Percentiles rank a stretch among this genome's conserved stretches.
Evolutionary conservation across 768 basidiomycete genomes (phyloP).

Genomic region (Epithele typhae): DNA sequence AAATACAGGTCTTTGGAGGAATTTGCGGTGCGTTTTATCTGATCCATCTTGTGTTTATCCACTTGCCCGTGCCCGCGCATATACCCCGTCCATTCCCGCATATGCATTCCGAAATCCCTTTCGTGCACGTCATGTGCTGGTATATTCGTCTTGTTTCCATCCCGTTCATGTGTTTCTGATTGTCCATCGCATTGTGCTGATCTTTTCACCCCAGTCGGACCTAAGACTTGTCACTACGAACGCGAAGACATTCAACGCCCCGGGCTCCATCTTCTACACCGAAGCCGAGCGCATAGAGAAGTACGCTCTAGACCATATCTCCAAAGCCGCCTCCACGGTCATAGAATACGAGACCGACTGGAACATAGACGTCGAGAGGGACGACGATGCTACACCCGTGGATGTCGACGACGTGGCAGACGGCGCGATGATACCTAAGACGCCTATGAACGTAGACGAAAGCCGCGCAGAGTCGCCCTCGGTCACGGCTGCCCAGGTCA

Average conservation of each 20-base stretch:
- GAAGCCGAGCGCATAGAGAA: slow-evolving; percentile 70
- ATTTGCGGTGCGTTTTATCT: slow-evolving; percentile 52
- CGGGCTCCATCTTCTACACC: slow-evolving; percentile 65
- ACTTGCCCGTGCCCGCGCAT: not conserved
- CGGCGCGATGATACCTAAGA: slow-evolving; percentile 19
- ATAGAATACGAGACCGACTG: slow-evolving; percentile 82
- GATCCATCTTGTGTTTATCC: not conserved
- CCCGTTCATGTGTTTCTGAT: too few species aligned
- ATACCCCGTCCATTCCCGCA: too few species aligned
- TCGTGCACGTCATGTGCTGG: too few species aligned
- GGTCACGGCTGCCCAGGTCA: slow-evolving; percentile 12
- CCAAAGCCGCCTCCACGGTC: slow-evolving; percentile 64
- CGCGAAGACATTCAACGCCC: slow-evolving; percentile 73
- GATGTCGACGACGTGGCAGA: slow-evolving; percentile 43
- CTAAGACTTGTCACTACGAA: slow-evolving; percentile 69
- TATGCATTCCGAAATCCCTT: too few species aligned
- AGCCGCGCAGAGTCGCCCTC: slow-evolving; percentile 26
- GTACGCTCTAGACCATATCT: slow-evolving; percentile 72
- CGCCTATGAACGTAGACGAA: slow-evolving; percentile 39
- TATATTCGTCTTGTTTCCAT: too few species aligned
- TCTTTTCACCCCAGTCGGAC: slow-evolving; percentile 43
- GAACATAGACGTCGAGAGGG: slow-evolving; percentile 72
- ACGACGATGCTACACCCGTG: slow-evolving; percentile 24
- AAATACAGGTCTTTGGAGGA: slow-evolving; percentile 79
- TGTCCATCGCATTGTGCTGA: not conserved